A percentile compares a stretch with the other conserved stretches of the same genome.
phyloP scores from a whole-genome alignment of 257 asterid species.

The Paulownia fortunei region DNA sequence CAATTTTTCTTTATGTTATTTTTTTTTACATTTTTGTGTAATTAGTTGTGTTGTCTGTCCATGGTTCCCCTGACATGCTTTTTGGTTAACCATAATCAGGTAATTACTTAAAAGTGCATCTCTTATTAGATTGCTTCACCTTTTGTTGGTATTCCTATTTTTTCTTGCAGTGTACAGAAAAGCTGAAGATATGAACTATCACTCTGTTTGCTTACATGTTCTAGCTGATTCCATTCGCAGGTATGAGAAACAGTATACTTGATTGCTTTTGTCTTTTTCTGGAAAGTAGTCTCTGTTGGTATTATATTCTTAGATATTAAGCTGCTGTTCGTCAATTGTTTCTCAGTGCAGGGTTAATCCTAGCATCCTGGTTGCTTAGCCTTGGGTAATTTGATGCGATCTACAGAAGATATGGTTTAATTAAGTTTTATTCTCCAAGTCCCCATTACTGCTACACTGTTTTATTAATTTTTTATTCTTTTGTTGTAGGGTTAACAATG shows the following conservation, averaged over 20 bases:
- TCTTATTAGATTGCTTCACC: slow-evolving; percentile 45
- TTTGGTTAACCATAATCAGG: too few species aligned
- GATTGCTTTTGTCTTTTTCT: not conserved
- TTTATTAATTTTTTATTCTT: slow-evolving; percentile 2
- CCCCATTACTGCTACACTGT: not conserved
- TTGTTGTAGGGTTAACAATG: slow-evolving; percentile 76
- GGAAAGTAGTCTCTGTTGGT: not conserved
- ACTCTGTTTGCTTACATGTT: slow-evolving; percentile 93
- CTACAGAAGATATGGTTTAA: not conserved
- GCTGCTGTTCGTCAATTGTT: slow-evolving; percentile 32
- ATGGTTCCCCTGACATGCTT: too few species aligned
- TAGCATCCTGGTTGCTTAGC: slow-evolving; percentile 92
- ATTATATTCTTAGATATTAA: slow-evolving; percentile 36
- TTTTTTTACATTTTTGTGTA: not conserved
- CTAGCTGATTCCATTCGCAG: slow-evolving; percentile 97
- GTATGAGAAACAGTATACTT: slow-evolving; percentile 43
- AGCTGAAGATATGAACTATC: slow-evolving; percentile 98
- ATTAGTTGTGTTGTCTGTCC: too few species aligned
- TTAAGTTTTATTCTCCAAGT: slow-evolving; percentile 13
- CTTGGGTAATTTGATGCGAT: slow-evolving; percentile 65
- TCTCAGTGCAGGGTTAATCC: slow-evolving; percentile 94
- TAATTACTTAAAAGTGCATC: too few species aligned
- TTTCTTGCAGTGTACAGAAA: slow-evolving; percentile 76
- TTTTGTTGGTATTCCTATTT: not conserved
- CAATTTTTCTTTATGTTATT: not conserved